phyloP scores from a whole-genome alignment of 441 rosid genomes.

The Adansonia gregorii region DNA sequence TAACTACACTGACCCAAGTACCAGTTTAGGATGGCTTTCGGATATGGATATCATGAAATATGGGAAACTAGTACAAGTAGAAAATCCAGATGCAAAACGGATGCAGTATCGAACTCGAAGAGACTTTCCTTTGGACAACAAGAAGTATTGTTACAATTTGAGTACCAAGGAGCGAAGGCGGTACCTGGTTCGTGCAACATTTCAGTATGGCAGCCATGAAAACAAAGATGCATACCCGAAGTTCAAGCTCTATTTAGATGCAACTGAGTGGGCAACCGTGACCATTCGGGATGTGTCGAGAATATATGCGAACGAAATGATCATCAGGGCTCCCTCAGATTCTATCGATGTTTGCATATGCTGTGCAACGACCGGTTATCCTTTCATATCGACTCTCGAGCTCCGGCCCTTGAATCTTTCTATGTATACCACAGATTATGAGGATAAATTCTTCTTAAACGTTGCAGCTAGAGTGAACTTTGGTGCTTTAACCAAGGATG shows the following conservation, averaged over 20 bases:
- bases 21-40: constrained; percentile 82
- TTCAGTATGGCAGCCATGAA: constrained; percentile 63
- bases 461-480: constrained; percentile 93
- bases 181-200: constrained; percentile 84
- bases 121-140: constrained; percentile 77
- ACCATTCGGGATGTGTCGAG: constrained; percentile 66
- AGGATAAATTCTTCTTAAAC: constrained; percentile 76
- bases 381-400: constrained; percentile 90
- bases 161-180: constrained; percentile 75
- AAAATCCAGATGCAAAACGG: not conserved
- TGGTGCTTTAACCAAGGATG: constrained; percentile 70
- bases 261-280: constrained; percentile 90
- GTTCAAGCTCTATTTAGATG: constrained; percentile 80
- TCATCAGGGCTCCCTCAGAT: constrained; percentile 74
- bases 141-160: constrained; percentile 79
- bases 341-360: constrained; percentile 85
- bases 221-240: constrained; percentile 75
- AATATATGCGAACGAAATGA: constrained; percentile 75
- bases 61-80: too few relatives aligned
- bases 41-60: constrained; percentile 57
- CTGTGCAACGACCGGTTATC: constrained; percentile 85
- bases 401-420: constrained; percentile 84
- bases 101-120: constrained; percentile 63
- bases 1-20: constrained; percentile 64
- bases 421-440: constrained; percentile 86